A percentile compares a stretch with the other conserved stretches of the same genome.
phyloP scores from a whole-genome alignment of 2,329 filamentous ascomycete genomes.

The Calonectria leucothoes region DNA sequence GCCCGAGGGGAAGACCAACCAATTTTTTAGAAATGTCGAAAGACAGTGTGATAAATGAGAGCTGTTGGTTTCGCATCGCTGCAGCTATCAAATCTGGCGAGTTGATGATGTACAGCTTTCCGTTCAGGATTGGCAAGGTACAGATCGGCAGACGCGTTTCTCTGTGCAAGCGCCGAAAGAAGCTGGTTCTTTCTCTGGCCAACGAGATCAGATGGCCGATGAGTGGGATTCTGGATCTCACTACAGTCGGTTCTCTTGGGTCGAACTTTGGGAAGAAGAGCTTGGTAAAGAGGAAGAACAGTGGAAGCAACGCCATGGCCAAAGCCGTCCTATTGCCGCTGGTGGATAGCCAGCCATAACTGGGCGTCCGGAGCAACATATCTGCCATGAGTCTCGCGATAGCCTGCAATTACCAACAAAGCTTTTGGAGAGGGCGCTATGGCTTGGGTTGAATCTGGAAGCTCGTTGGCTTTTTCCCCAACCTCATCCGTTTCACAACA shows the following conservation, averaged over 20 bases:
- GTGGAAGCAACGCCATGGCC: not conserved
- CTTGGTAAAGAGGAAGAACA: not conserved
- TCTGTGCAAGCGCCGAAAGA: constrained; percentile 34
- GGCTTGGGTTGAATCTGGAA: not conserved
- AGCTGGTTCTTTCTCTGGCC: constrained; percentile 21
- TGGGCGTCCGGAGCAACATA: not conserved
- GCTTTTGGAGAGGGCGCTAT: not conserved
- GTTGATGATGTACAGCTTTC: constrained; percentile 58
- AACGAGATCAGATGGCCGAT: constrained; percentile 32
- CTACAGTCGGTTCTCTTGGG: constrained; percentile 20
- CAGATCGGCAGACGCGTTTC: constrained; percentile 47
- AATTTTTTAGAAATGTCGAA: constrained; percentile 40
- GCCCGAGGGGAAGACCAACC: not conserved
- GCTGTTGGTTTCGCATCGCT: constrained; percentile 52
- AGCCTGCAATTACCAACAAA: not conserved
- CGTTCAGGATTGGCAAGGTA: constrained; percentile 56
- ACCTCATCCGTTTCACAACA: not conserved
- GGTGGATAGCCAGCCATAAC: not conserved
- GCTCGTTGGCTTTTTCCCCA: not conserved
- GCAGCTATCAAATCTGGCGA: constrained; percentile 51
- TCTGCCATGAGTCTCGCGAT: not conserved
- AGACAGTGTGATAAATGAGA: constrained; percentile 56
- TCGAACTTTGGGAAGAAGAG: constrained; percentile 16
- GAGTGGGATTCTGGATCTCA: constrained; percentile 26
- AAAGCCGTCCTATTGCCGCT: not conserved